Evolutionary conservation across 225 moss, liverwort and hornwort species (phyloP).

Genomic region (Thuidium tamariscinum): DNA sequence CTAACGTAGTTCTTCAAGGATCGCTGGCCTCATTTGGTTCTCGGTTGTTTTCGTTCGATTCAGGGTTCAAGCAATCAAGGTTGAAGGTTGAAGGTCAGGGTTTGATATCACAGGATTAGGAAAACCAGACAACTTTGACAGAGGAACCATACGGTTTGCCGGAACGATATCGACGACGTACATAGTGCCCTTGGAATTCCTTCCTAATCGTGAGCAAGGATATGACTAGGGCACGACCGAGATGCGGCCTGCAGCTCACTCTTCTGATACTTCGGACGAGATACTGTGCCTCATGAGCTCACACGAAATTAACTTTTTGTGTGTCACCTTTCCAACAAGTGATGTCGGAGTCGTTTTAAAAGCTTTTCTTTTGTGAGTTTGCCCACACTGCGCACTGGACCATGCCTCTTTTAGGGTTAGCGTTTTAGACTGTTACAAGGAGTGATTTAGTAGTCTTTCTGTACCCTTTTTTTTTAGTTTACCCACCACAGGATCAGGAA

Average conservation of each 20-base stretch:
- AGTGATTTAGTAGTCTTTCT: no score
- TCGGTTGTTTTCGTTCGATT: neutral
- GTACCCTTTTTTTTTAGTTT: no score
- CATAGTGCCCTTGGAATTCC: fast-evolving
- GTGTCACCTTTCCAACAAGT: no score
- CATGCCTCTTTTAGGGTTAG: no score
- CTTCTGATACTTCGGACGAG: fast-evolving
- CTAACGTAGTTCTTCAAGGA: neutral
- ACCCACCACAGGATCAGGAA: no score
- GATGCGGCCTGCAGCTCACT: neutral
- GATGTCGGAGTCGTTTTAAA: no score
- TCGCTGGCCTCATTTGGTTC: neutral
- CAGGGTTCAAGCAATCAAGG: no score
- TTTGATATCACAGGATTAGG: neutral
- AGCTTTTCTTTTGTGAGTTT: no score
- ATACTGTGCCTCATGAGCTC: neutral
- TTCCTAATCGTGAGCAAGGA: neutral
- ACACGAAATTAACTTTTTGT: no score
- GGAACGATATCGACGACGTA: fast-evolving
- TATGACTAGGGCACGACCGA: neutral
- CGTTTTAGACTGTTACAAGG: no score
- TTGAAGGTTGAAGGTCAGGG: neutral
- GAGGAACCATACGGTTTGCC: neutral
- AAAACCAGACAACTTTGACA: neutral
- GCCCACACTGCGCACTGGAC: no score